Conservation (phyloP, 129 eudicot genomes). For the Chrysanthemum seticuspe region DNA sequence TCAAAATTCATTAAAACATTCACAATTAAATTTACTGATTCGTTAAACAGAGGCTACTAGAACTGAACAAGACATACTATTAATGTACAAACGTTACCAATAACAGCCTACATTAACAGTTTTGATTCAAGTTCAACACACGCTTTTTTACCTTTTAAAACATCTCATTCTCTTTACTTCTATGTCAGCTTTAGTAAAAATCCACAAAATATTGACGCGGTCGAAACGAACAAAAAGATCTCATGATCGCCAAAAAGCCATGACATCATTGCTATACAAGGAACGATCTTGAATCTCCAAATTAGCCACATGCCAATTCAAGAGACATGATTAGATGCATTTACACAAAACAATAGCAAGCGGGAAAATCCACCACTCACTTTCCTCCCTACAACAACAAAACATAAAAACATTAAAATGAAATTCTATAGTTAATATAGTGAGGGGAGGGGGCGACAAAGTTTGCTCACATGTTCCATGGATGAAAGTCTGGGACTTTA, state of each 20-base stretch:
- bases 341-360: conserved; percentile 68
- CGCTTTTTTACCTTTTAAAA: conserved; percentile 22
- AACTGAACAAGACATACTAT: no score
- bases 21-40: no score
- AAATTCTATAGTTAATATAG: background rate
- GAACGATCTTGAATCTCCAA: conserved; percentile 85
- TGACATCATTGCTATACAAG: conserved; percentile 62
- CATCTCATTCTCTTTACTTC: conserved; percentile 25
- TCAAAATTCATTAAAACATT: no score
- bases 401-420: background rate
- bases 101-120: conserved; percentile 20
- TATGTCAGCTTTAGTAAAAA: conserved; percentile 27
- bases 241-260: conserved; percentile 70
- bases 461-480: conserved; percentile 65
- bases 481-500: conserved; percentile 55
- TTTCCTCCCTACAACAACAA: conserved; percentile 68
- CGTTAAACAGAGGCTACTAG: no score
- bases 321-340: conserved; percentile 63
- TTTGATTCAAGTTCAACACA: conserved; percentile 20
- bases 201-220: conserved; percentile 14
- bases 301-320: conserved; percentile 85
- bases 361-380: conserved; percentile 87
- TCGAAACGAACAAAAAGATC: conserved; percentile 23
- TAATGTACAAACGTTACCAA: conserved; percentile 5
- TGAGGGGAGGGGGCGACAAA: no score